Evolutionary conservation across 2,329 filamentous ascomycete genomes (phyloP).

Genomic region (Volutella citrinella): DNA sequence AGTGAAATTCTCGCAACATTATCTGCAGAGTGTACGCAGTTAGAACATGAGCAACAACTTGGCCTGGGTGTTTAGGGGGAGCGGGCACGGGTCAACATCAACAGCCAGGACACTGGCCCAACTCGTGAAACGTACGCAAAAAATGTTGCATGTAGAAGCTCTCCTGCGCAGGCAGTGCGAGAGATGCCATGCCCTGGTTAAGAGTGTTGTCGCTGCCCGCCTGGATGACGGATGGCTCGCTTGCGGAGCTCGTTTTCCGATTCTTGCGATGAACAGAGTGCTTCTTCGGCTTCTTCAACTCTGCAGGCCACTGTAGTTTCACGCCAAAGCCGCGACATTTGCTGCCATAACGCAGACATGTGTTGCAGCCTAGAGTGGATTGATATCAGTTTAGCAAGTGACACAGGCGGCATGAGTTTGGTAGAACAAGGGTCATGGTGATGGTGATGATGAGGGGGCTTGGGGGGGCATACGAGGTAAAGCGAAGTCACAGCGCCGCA

Average conservation of each 20-base stretch:
- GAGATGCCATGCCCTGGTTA: constrained; percentile 3
- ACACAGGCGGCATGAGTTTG: too few relatives aligned
- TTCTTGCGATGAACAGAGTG: not conserved
- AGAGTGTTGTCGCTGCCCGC: not conserved
- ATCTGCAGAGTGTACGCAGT: too few relatives aligned
- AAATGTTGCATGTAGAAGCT: constrained; percentile 13
- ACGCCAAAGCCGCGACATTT: constrained; percentile 6
- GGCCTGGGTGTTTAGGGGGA: too few relatives aligned
- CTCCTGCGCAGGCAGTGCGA: constrained; percentile 6
- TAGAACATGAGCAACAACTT: too few relatives aligned
- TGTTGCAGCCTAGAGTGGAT: constrained; percentile 1
- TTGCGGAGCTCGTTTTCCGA: not conserved
- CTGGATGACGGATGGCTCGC: not conserved
- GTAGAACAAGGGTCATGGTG: too few relatives aligned
- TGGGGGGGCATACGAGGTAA: constrained; percentile 5
- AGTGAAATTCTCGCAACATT: constrained; percentile 5
- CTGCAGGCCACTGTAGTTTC: constrained; percentile 6
- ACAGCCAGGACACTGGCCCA: too few relatives aligned
- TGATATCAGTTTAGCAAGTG: too few relatives aligned
- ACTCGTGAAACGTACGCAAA: constrained; percentile 3
- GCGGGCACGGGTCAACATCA: too few relatives aligned
- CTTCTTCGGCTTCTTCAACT: constrained; percentile 1
- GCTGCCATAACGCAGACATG: constrained; percentile 1
- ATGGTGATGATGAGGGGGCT: too few relatives aligned
- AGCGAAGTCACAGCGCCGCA: constrained; percentile 1